Percentiles rank a stretch among this genome's conserved stretches.
Conservation (phyloP, 768 basidiomycete species). For the Trametes coccinea region DNA sequence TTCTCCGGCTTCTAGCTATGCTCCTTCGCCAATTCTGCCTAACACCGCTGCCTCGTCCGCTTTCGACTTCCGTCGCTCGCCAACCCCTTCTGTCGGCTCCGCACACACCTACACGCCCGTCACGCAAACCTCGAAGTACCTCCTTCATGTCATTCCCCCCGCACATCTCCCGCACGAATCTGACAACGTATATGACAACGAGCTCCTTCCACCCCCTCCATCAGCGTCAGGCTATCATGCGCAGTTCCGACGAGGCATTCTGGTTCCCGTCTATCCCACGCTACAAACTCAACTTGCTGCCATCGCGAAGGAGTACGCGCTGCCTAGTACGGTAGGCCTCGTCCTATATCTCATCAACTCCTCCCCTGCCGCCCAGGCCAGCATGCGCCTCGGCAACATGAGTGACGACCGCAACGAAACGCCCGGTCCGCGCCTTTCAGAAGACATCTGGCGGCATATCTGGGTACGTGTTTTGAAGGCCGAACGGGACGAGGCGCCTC, state of each 20-base stretch:
- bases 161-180: conserved; percentile 66
- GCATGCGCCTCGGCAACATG: conserved; percentile 33
- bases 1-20: conserved; percentile 19
- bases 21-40: conserved; percentile 19
- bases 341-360: conserved; percentile 74
- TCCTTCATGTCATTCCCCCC: conserved; percentile 86
- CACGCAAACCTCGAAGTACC: conserved; percentile 59
- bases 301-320: conserved; percentile 90
- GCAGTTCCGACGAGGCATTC: conserved; percentile 80
- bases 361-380: conserved; percentile 26
- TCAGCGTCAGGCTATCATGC: conserved; percentile 74
- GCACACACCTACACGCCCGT: conserved; percentile 38
- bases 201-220: conserved; percentile 52
- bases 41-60: conserved; percentile 22
- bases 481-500: conserved; percentile 49
- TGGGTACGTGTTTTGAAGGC: conserved; percentile 70
- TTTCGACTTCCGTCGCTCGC: conserved; percentile 46
- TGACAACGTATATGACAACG: conserved; percentile 41
- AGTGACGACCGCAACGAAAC: conserved; percentile 36
- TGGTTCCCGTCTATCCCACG: conserved; percentile 83
- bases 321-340: conserved; percentile 84
- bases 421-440: conserved; percentile 80
- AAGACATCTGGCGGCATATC: conserved; percentile 86
- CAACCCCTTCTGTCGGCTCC: conserved; percentile 38
- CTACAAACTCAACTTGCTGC: conserved; percentile 80